These are phyloP conservation scores for Mallotus japonicus DNA, from an alignment of 441 rosid genomes.

Conservation along the genomic window DNA sequence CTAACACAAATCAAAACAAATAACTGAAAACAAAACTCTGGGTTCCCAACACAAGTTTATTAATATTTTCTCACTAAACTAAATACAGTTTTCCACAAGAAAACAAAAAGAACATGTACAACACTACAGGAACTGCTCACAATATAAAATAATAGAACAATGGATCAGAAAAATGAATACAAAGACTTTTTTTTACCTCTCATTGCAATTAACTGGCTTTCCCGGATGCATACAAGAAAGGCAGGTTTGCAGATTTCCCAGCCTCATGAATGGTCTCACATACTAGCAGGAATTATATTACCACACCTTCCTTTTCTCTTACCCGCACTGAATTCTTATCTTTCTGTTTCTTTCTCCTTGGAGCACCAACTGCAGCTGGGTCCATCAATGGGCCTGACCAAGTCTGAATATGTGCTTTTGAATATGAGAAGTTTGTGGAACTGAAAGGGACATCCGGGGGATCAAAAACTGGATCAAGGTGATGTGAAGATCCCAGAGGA, in stretches of 20 bases:
- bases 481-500: constrained; percentile 74
- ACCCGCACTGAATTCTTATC: constrained; percentile 36
- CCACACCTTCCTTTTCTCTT: constrained; percentile 26
- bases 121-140: constrained; percentile 33
- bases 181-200: constrained; percentile 36
- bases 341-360: constrained; percentile 57
- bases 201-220: constrained; percentile 32
- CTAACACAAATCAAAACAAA: constrained; percentile 8
- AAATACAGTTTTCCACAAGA: constrained; percentile 25
- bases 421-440: constrained; percentile 68
- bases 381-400: constrained; percentile 97
- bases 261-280: constrained; percentile 27
- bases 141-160: constrained; percentile 22
- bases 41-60: constrained; percentile 29
- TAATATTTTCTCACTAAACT: constrained; percentile 27
- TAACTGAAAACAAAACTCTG: constrained; percentile 16
- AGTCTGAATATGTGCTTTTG: constrained; percentile 71
- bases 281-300: constrained; percentile 26
- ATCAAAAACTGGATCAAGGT: constrained; percentile 51
- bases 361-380: constrained; percentile 40
- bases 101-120: constrained; percentile 40
- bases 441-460: constrained; percentile 85
- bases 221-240: constrained; percentile 27
- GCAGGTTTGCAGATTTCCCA: constrained; percentile 25
- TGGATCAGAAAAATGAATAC: constrained; percentile 36